phyloP scores from a whole-genome alignment of 2,329 filamentous ascomycete genomes.

The Sporothrix inflata region DNA sequence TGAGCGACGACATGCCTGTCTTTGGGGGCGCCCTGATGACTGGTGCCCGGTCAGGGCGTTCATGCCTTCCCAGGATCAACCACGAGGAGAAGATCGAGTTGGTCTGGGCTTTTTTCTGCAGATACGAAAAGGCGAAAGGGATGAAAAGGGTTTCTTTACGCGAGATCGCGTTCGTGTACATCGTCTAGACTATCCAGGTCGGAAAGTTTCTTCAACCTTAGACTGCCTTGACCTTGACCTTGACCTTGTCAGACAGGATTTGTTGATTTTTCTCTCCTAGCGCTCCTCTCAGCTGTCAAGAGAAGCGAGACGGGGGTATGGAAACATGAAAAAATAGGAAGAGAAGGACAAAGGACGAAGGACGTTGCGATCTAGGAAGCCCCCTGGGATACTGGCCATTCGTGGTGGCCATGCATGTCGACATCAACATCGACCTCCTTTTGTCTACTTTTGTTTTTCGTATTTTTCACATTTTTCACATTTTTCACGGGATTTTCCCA shows the following conservation, averaged over 20 bases:
- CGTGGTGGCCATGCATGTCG: background rate
- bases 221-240: background rate
- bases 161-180: background rate
- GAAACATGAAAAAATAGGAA: background rate
- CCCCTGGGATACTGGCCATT: background rate
- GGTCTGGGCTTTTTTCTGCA: background rate
- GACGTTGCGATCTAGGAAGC: background rate
- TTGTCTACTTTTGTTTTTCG: background rate
- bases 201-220: background rate
- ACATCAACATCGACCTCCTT: background rate
- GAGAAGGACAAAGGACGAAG: background rate
- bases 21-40: too few species aligned
- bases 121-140: background rate
- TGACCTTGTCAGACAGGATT: background rate
- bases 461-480: background rate
- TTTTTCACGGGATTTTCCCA: background rate
- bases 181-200: background rate
- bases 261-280: background rate
- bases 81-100: background rate
- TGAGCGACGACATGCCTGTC: background rate
- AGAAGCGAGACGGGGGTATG: constrained; percentile 4
- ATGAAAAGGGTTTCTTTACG: background rate
- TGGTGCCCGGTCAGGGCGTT: background rate
- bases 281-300: background rate
- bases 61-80: background rate